Evolutionary conservation across 2,329 filamentous ascomycete species (phyloP).

Genomic region (Ilyonectria sp.): DNA sequence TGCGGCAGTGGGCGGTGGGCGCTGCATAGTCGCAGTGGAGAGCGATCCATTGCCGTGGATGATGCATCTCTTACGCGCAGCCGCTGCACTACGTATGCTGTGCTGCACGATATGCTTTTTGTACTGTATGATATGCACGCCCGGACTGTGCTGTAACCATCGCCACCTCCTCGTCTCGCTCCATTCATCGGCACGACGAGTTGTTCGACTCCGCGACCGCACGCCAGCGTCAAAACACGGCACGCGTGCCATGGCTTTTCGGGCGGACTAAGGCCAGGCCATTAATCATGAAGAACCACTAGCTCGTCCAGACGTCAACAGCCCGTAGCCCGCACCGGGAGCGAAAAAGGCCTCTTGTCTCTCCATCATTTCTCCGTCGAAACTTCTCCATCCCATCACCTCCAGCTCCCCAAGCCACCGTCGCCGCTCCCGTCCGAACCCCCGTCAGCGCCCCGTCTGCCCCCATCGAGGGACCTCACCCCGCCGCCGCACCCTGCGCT

Average conservation of each 20-base stretch:
- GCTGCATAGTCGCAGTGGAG: conserved; percentile 16
- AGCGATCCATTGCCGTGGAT: not conserved
- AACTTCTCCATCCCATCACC: conserved; percentile 7
- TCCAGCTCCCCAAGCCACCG: conserved; percentile 22
- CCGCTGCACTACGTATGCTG: conserved; percentile 17
- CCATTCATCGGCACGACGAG: not conserved
- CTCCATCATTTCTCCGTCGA: conserved; percentile 10
- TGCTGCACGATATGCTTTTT: conserved; percentile 19
- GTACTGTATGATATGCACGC: conserved; percentile 13
- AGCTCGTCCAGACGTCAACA: not conserved
- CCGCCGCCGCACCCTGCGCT: conserved; percentile 18
- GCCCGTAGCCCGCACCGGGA: not conserved
- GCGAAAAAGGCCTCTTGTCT: not conserved
- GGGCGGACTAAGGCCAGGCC: not conserved
- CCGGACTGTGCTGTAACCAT: conserved; percentile 9
- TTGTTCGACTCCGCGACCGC: not conserved
- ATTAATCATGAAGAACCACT: not conserved
- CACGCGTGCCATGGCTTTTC: not conserved
- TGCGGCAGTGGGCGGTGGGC: conserved; percentile 11
- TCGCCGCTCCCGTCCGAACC: conserved; percentile 22
- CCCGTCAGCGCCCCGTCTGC: conserved; percentile 21
- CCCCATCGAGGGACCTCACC: conserved; percentile 21
- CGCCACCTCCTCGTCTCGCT: conserved; percentile 9
- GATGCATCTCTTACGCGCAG: conserved; percentile 34
- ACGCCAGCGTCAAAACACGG: not conserved